Conservation (phyloP, 75 land plant species). For the Larix kaempferi region DNA sequence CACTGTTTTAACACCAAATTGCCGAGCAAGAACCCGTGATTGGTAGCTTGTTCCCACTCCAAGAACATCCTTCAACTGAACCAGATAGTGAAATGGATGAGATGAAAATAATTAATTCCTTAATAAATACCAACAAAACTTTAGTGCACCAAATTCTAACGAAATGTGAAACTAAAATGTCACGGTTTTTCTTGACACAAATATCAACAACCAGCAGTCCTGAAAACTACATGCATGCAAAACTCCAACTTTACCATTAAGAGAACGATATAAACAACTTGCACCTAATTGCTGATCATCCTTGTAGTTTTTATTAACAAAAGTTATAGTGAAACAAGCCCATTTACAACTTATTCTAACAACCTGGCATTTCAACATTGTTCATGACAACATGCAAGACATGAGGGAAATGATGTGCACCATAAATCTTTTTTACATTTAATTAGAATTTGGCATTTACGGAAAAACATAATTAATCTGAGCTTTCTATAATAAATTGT, state of each 20-base stretch:
- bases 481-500: neutral
- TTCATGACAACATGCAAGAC: neutral
- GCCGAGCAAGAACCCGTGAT: constrained; percentile 57
- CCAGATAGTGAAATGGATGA: neutral
- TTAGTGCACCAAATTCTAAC: neutral
- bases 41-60: constrained; percentile 59
- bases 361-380: neutral
- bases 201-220: neutral
- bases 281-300: neutral
- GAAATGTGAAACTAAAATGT: neutral
- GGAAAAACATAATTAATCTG: neutral
- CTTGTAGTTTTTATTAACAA: neutral
- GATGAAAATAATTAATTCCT: neutral
- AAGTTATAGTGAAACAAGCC: neutral
- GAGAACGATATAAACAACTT: neutral
- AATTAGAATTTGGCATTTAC: neutral
- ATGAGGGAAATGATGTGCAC: neutral
- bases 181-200: neutral
- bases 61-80: constrained; percentile 51
- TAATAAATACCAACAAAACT: neutral
- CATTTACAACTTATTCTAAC: neutral
- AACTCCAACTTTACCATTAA: neutral
- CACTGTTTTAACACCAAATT: constrained; percentile 62
- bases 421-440: neutral
- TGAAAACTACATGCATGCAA: neutral